Conservation (phyloP, 2,329 filamentous ascomycete species). For the Hypocrella siamensis region DNA sequence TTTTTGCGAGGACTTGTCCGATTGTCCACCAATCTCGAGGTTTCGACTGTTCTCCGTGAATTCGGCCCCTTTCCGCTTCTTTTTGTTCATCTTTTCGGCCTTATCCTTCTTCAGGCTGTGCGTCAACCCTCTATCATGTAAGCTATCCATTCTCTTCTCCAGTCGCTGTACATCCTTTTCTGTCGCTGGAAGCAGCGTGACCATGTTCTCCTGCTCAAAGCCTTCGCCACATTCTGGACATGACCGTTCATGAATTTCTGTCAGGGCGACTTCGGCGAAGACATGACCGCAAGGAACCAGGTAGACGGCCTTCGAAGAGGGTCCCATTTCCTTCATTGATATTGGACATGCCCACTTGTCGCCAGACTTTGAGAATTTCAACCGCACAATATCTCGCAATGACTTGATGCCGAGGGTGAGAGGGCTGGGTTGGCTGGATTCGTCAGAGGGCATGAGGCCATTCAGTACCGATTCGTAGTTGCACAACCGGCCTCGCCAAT, state of each 20-base stretch:
- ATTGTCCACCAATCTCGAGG: slow-evolving; percentile 35
- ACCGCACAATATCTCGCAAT: slow-evolving; percentile 72
- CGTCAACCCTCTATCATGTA: slow-evolving; percentile 58
- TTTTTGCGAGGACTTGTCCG: slow-evolving; percentile 12
- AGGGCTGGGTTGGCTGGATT: slow-evolving; percentile 33
- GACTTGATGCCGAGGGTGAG: slow-evolving; percentile 51
- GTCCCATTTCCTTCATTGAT: slow-evolving; percentile 72
- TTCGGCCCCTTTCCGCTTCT: slow-evolving; percentile 42
- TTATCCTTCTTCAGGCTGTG: slow-evolving; percentile 81
- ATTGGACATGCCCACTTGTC: slow-evolving; percentile 71
- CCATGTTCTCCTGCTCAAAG: slow-evolving; percentile 60
- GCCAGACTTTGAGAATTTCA: slow-evolving; percentile 45
- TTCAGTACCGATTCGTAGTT: slow-evolving; percentile 82
- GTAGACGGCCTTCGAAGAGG: slow-evolving; percentile 68
- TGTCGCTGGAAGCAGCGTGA: slow-evolving; percentile 63
- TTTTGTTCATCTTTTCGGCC: slow-evolving; percentile 40
- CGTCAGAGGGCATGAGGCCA: slow-evolving; percentile 41
- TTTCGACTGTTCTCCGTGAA: slow-evolving; percentile 14
- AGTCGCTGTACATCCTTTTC: slow-evolving; percentile 57
- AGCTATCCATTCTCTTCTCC: slow-evolving; percentile 46
- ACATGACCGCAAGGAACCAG: slow-evolving; percentile 91
- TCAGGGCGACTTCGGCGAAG: slow-evolving; percentile 75
- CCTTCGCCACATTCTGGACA: slow-evolving; percentile 61
- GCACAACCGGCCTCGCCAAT: slow-evolving; percentile 72
- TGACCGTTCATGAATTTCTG: slow-evolving; percentile 50